Evolutionary conservation across 306 rosid species (phyloP).

Genomic region (Malus orientalis): DNA sequence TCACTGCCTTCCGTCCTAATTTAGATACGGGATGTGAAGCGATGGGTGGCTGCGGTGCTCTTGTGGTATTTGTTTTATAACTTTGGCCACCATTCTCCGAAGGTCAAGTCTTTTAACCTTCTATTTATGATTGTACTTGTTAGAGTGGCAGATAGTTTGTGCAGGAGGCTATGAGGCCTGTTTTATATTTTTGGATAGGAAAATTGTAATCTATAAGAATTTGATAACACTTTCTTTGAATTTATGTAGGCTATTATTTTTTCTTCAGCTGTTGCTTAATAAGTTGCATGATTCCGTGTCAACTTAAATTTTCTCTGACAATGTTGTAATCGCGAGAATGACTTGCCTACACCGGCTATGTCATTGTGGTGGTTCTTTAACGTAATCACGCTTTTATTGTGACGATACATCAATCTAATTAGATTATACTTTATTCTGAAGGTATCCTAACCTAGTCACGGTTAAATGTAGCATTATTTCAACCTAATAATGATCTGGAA

Average conservation of each 20-base stretch:
- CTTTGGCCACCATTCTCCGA: constrained; percentile 7
- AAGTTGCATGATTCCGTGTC: background rate
- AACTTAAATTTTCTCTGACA: background rate
- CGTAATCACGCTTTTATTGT: too few relatives aligned
- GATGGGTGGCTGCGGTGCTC: constrained; percentile 9
- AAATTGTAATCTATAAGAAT: constrained; percentile 12
- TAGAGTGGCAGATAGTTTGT: constrained; percentile 5
- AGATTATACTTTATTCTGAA: too few relatives aligned
- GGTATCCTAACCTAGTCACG: too few relatives aligned
- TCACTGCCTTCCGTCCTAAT: background rate
- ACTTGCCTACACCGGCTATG: too few relatives aligned
- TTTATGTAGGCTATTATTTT: background rate
- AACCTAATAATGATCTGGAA: too few relatives aligned
- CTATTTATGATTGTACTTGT: constrained; percentile 9
- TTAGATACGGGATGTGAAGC: constrained; percentile 13
- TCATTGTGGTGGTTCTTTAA: too few relatives aligned
- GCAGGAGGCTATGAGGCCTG: constrained; percentile 14
- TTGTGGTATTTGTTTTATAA: constrained; percentile 1
- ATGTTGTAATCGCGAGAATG: background rate
- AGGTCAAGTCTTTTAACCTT: constrained; percentile 6
- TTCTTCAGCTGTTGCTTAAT: background rate
- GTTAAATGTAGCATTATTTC: too few relatives aligned
- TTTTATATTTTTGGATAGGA: constrained; percentile 2
- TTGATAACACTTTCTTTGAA: background rate
- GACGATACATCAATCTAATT: too few relatives aligned